Percentiles rank a stretch among this genome's conserved stretches.
These are phyloP conservation scores for Mrakia hoshinonis DNA, from an alignment of 768 basidiomycete genomes.

Conservation along the genomic window DNA sequence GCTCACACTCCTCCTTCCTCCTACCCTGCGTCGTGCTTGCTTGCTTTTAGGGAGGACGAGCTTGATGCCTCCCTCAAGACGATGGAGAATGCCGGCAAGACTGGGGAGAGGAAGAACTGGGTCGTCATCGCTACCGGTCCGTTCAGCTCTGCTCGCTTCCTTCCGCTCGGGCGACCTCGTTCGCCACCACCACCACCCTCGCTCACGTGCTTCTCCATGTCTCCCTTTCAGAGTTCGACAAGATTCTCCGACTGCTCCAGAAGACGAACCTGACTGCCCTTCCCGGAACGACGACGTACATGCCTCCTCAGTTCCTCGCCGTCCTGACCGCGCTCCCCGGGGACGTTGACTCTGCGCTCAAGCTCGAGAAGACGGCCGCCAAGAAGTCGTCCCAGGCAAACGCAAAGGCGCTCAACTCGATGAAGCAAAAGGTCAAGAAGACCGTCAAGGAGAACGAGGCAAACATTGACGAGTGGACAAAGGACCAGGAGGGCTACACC, in stretches of 20 bases:
- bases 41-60: constrained; percentile 55
- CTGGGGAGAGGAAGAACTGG: constrained; percentile 70
- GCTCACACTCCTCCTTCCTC: background rate
- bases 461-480: constrained; percentile 67
- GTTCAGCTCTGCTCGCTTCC: constrained; percentile 32
- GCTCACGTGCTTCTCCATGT: background rate
- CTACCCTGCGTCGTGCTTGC: background rate
- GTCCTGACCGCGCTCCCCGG: constrained; percentile 39
- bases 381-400: constrained; percentile 96
- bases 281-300: constrained; percentile 75
- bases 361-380: constrained; percentile 77
- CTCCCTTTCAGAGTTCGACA: constrained; percentile 72
- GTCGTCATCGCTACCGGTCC: constrained; percentile 76
- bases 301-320: constrained; percentile 49
- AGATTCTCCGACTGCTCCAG: constrained; percentile 79
- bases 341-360: constrained; percentile 68
- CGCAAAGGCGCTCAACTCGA: constrained; percentile 86
- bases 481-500: constrained; percentile 84
- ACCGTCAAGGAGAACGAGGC: constrained; percentile 76
- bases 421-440: constrained; percentile 97
- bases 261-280: constrained; percentile 77
- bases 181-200: background rate
- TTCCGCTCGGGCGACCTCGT: constrained; percentile 26
- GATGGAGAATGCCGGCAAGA: constrained; percentile 90
- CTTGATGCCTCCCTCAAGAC: constrained; percentile 84